Conservation (phyloP, 306 rosid species). For the Urtica urens region DNA sequence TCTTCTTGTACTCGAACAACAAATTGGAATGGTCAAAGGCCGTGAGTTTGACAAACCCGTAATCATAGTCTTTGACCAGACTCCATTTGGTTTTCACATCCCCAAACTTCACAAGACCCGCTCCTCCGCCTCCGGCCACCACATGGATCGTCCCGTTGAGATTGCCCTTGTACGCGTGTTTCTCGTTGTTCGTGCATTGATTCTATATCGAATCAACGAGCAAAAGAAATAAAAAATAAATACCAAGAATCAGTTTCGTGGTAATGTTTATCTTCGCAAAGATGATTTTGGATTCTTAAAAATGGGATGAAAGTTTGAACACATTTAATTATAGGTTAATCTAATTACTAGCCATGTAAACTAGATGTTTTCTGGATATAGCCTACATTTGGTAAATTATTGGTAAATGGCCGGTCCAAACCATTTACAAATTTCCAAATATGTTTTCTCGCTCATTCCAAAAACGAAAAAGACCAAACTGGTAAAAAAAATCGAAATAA, state of each 20-base stretch:
- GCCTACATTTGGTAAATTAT: too few relatives aligned
- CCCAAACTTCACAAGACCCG: conserved; percentile 58
- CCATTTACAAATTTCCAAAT: too few relatives aligned
- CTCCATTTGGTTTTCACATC: conserved; percentile 70
- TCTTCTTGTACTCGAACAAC: conserved; percentile 90
- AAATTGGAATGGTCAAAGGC: conserved; percentile 80
- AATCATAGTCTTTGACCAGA: conserved; percentile 60
- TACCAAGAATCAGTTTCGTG: background rate
- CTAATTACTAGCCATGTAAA: too few relatives aligned
- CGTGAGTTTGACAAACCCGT: conserved; percentile 76
- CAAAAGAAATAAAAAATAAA: background rate
- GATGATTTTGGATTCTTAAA: background rate
- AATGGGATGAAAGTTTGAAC: too few relatives aligned
- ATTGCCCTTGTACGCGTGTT: conserved; percentile 46
- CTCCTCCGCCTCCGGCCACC: conserved; percentile 92
- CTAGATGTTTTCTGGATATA: too few relatives aligned
- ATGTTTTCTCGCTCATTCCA: too few relatives aligned
- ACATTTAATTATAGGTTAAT: too few relatives aligned
- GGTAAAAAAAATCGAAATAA: too few relatives aligned
- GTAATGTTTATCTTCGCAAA: background rate
- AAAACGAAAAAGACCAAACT: too few relatives aligned
- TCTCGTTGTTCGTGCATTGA: conserved; percentile 66
- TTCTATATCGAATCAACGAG: too few relatives aligned
- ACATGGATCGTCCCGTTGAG: conserved; percentile 88
- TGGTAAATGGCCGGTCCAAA: too few relatives aligned